Base-by-base conservation (phyloP, 495 filamentous ascomycete species). In the Coniosporium apollinis region DNA sequence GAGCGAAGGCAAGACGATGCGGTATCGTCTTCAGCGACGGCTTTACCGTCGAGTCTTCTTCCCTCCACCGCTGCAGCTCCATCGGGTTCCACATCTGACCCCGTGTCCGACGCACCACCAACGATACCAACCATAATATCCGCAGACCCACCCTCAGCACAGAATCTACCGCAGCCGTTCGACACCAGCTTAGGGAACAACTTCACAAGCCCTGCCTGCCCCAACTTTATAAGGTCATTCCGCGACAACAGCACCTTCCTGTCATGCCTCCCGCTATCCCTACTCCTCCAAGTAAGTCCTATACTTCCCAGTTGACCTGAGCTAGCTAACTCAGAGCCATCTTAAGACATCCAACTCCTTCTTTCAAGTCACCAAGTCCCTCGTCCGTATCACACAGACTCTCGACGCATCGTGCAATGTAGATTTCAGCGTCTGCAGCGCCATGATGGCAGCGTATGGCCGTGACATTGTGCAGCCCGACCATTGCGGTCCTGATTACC, bases 401-500 rank as follows among this genome's bases (percentile, higher is more conserved):
- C 67, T 93, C 33, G 71, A 86, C 47, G 67, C 67, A 14, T 67
- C 79, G 20, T 94, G 85, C 60, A 57, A 59, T 7, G 70, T 71
- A 39, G 56, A 77, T 44, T 62, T 70, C 33, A 54, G 56, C 3
- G 43, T 51, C 22, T 94, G 85, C 63, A 54, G 57, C 16, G 34
- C 42, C 3, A 65, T 72, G 39, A 70, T 93, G 65, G 45, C 57
- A 25, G 33, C 47, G 5, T 61, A 82, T 8, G 80, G 81, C 14
- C 38, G 45, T 2, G 54, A 72, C 30, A 61, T 93, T 30, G 70
- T 62, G 33, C 42, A 56, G 1, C 28, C 62, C 14, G 54, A 54
- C 4, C 71, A 74, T 52, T 97, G 89, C 59, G 75, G 67, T 6
- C 37, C 61, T 24, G 89, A 96, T 49, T 82, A 72, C 49, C 30